Base-by-base conservation (phyloP, 192 early-diverging fungal species). In the Jimgerdemannia flammicorona region DNA sequence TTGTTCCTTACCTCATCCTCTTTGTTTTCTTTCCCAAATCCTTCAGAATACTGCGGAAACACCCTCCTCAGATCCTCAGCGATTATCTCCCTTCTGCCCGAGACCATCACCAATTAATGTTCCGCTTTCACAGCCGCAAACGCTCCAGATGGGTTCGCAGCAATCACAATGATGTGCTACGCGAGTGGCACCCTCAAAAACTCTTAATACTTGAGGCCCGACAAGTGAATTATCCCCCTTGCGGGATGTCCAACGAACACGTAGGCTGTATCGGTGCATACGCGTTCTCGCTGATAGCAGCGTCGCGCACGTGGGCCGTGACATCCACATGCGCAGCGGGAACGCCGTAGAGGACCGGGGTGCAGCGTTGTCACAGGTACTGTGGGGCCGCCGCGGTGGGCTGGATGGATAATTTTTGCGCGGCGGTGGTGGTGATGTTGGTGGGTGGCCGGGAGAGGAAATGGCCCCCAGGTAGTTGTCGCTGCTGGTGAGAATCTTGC, bases 201-300 rank as follows among this genome's bases (percentile, higher is more conserved):
- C 74, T 90, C 89, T 80, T 83, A 89, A 19, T 77, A 84, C 4
- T 65, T 70, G 9, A n/a, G 49, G 41, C 19, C 79, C 73, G 3
- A 66, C 74, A 17, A 66, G 49, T n/a, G 74, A 75, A 40, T 65
- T 49, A 17, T 80, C 78, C 29, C 70, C 70, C n/a, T 76, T 67
- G 10, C 40, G 43, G 79, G 77, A 29, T 73, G 79, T 6, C 93
- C 92, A 20, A 88, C 74, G 73, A 84, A 95, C 1, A 90, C 92
- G 77, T 91, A 87, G 3, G 93, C 92, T 3, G 79, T 80, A 8
- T 75, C 77, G 14, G 93, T 95, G n/a, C 79, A 78, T n/a, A 94
- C 75, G 66, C 88, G 74, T 94, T 86, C 64, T 93, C 88, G 3
- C 92, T 92, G 42, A 95, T 80, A 7, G 88, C 87, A 49, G 90